phyloP scores from a whole-genome alignment of 2,329 filamentous ascomycete species.

The Cytospora schulzeri region DNA sequence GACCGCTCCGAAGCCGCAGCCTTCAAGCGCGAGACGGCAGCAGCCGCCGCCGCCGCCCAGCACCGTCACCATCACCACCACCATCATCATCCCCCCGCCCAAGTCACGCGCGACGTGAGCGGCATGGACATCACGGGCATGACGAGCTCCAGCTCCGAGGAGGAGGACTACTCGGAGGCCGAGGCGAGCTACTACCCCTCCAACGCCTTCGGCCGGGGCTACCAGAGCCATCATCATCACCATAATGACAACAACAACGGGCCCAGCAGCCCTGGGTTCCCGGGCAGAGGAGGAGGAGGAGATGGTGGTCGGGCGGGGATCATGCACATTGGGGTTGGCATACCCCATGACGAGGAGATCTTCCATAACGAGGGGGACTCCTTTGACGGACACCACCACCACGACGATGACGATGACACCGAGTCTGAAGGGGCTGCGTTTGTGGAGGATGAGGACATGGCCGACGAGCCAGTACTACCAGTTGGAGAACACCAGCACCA shows the following conservation, averaged over 20 bases:
- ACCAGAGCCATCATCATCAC: not conserved
- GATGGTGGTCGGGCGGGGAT: no score
- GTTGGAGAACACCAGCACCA: not conserved
- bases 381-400: slow-evolving; percentile 9
- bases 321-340: not conserved
- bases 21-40: slow-evolving; percentile 28
- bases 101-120: slow-evolving; percentile 19
- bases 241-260: not conserved
- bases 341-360: slow-evolving; percentile 18
- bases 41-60: slow-evolving; percentile 9
- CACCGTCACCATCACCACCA: slow-evolving; percentile 7
- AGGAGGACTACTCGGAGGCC: slow-evolving; percentile 15
- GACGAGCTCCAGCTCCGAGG: slow-evolving; percentile 35
- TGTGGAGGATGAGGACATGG: slow-evolving; percentile 22
- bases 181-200: slow-evolving; percentile 25
- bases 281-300: not conserved
- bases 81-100: slow-evolving; percentile 1
- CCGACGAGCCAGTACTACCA: not conserved
- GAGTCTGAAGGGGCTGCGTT: not conserved
- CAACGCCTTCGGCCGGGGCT: slow-evolving; percentile 15
- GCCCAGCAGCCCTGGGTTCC: not conserved
- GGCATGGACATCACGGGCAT: slow-evolving; percentile 22
- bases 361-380: slow-evolving; percentile 27
- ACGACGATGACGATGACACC: slow-evolving; percentile 2
- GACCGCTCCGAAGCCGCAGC: slow-evolving; percentile 53